These are phyloP conservation scores for Thuja plicata DNA, from an alignment of 83 land plant species.

Conservation along the genomic window DNA sequence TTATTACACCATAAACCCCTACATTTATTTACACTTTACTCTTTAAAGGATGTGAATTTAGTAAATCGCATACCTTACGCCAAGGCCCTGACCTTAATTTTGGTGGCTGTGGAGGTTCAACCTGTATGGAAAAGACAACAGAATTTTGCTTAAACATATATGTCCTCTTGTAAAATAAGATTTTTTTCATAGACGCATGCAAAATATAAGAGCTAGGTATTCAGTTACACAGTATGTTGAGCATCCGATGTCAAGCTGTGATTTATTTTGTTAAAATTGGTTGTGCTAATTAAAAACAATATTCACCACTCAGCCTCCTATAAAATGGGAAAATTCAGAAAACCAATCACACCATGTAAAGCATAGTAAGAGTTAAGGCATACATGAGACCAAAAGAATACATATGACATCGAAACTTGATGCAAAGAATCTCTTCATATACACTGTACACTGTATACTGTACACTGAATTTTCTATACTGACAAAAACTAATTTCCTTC, in stretches of 20 bases:
- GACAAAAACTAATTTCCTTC: not conserved
- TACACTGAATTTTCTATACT: not conserved
- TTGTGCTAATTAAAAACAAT: not conserved
- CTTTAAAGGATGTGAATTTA: not conserved
- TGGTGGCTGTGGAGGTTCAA: constrained; percentile 9
- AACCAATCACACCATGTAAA: not conserved
- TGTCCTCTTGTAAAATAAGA: not conserved
- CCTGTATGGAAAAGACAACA: not conserved
- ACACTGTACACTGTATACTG: not conserved
- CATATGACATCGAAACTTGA: not conserved
- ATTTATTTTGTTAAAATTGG: not conserved
- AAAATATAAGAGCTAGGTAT: not conserved
- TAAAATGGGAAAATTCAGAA: not conserved
- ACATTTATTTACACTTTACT: not conserved
- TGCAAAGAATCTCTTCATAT: not conserved
- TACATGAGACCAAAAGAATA: not conserved
- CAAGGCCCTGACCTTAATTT: constrained; percentile 18
- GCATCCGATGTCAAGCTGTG: not conserved
- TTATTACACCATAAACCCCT: not conserved
- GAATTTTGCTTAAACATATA: not conserved
- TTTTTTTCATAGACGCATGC: not conserved
- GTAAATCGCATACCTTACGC: constrained; percentile 14
- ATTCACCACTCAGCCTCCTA: not conserved
- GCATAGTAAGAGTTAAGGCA: not conserved
- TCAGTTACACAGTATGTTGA: not conserved